Evolutionary conservation across 2,329 filamentous ascomycete species (phyloP).

Genomic region (Pseudogymnoascus sp.): DNA sequence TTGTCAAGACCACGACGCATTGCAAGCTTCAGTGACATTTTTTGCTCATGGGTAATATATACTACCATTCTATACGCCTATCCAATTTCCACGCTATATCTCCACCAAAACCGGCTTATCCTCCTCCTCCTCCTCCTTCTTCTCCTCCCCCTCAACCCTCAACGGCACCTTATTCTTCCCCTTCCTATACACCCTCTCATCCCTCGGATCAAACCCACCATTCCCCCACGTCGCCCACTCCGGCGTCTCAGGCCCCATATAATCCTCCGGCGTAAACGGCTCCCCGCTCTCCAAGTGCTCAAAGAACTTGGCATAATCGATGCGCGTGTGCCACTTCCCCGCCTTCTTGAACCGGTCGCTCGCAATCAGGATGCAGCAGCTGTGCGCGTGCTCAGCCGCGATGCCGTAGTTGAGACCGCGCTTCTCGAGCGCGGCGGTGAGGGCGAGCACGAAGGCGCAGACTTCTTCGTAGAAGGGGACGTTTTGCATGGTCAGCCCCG

Average conservation of each 20-base stretch:
- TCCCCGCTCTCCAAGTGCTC: slow-evolving; percentile 63
- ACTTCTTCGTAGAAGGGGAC: slow-evolving; percentile 95
- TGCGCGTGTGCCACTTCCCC: slow-evolving; percentile 82
- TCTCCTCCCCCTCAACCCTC: not conserved
- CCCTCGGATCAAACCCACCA: slow-evolving; percentile 87
- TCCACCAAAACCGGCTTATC: not conserved
- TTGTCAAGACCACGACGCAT: not conserved
- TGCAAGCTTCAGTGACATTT: not conserved
- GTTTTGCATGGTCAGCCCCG: slow-evolving; percentile 92
- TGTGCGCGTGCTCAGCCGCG: slow-evolving; percentile 90
- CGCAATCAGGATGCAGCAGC: slow-evolving; percentile 83
- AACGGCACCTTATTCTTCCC: slow-evolving; percentile 44
- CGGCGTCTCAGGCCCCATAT: slow-evolving; percentile 75
- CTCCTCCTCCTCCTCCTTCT: not conserved
- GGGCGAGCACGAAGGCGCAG: slow-evolving; percentile 67
- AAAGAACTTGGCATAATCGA: slow-evolving; percentile 88
- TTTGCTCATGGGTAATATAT: not conserved
- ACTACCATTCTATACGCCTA: not conserved
- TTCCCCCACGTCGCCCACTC: slow-evolving; percentile 95
- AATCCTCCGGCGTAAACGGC: slow-evolving; percentile 79
- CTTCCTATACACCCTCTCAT: slow-evolving; percentile 81
- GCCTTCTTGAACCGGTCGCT: slow-evolving; percentile 70
- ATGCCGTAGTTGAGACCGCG: slow-evolving; percentile 80
- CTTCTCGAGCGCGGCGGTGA: slow-evolving; percentile 60
- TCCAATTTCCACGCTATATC: not conserved